These are phyloP conservation scores for Stagonosporopsis tanaceti DNA, from an alignment of 2,329 filamentous ascomycete genomes.

Conservation along the genomic window DNA sequence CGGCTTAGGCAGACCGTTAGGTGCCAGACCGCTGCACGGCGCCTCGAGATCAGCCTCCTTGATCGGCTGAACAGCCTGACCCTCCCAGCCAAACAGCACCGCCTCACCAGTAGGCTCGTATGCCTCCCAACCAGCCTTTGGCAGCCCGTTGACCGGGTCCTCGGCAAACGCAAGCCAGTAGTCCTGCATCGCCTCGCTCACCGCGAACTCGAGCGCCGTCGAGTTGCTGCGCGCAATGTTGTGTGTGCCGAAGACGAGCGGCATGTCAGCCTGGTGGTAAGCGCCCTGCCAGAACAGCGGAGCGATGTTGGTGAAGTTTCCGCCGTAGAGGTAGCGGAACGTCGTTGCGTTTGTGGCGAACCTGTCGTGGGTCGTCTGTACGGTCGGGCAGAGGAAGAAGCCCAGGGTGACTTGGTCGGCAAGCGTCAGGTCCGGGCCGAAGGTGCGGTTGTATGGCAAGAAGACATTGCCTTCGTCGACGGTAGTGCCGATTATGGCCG, in stretches of 20 bases:
- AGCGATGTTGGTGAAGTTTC: slow-evolving; percentile 48
- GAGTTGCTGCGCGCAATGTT: slow-evolving; percentile 36
- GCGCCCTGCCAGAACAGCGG: slow-evolving; percentile 48
- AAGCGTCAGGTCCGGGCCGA: slow-evolving; percentile 33
- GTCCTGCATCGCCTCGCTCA: slow-evolving; percentile 50
- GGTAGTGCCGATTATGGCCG: slow-evolving; percentile 50
- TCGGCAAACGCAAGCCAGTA: slow-evolving; percentile 47
- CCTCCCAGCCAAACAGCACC: slow-evolving; percentile 32
- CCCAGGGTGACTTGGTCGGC: slow-evolving; percentile 33
- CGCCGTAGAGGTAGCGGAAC: slow-evolving; percentile 50
- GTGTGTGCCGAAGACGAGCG: slow-evolving; percentile 49
- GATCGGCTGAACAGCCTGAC: slow-evolving; percentile 28
- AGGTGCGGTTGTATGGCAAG: slow-evolving; percentile 38
- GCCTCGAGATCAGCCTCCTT: slow-evolving; percentile 29
- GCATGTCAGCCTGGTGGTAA: slow-evolving; percentile 48
- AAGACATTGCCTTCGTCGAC: slow-evolving; percentile 48
- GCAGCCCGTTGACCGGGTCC: slow-evolving; percentile 41
- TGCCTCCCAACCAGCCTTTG: slow-evolving; percentile 43
- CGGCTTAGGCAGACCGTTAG: slow-evolving; percentile 20
- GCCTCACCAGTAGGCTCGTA: slow-evolving; percentile 38
- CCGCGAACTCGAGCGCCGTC: slow-evolving; percentile 39
- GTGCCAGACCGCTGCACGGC: slow-evolving; percentile 24
- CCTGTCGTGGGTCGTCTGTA: slow-evolving; percentile 39
- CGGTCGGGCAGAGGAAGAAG: slow-evolving; percentile 42
- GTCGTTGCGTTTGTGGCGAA: slow-evolving; percentile 36